phyloP scores from a whole-genome alignment of 2,329 filamentous ascomycete species.

The Conoideocrella luteorostrata region DNA sequence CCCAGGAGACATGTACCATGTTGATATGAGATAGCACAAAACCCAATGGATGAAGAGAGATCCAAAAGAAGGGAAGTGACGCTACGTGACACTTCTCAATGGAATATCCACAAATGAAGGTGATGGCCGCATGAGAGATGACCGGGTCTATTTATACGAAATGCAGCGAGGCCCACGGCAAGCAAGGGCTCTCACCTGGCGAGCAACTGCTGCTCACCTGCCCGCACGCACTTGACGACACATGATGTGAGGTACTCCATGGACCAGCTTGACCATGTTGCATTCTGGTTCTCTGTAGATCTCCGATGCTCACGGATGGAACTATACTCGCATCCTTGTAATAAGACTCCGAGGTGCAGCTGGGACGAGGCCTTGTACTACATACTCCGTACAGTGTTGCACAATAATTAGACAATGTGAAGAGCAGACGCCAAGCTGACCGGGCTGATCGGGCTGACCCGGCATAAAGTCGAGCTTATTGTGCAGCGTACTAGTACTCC shows the following conservation, averaged over 20 bases:
- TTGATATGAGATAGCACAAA: slow-evolving; percentile 2
- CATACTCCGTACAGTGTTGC: too few species aligned
- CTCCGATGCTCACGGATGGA: background rate
- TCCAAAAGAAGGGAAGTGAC: too few species aligned
- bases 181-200: too few species aligned
- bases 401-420: too few species aligned
- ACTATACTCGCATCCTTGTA: background rate
- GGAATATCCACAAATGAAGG: background rate
- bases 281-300: background rate
- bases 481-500: too few species aligned
- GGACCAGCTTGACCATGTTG: background rate
- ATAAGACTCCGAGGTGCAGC: too few species aligned
- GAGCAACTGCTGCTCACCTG: too few species aligned
- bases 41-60: background rate
- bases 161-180: background rate
- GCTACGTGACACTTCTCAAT: background rate
- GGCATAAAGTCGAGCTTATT: too few species aligned
- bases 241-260: background rate
- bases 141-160: slow-evolving; percentile 4
- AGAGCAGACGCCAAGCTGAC: too few species aligned
- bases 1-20: slow-evolving; percentile 20
- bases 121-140: background rate
- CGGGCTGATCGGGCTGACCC: too few species aligned
- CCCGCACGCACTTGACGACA: too few species aligned
- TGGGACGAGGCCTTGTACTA: too few species aligned